Evolutionary conservation across 2,329 filamentous ascomycete genomes (phyloP).

Genomic region (Verticillium zaregamsianum): DNA sequence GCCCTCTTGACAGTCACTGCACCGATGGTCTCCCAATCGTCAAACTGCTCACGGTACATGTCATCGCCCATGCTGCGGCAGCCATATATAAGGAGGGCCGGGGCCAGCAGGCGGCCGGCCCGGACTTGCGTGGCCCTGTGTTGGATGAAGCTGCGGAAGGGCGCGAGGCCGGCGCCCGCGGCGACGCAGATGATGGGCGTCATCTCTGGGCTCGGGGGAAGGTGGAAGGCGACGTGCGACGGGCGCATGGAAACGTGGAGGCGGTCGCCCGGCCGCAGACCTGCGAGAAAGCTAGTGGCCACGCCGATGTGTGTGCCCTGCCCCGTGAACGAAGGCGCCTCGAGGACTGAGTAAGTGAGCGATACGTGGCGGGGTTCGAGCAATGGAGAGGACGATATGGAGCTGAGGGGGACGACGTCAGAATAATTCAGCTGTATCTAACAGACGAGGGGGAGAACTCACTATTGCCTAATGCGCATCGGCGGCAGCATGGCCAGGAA

Average conservation of each 20-base stretch:
- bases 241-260: constrained; percentile 46
- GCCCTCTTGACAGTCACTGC: too few relatives aligned
- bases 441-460: too few relatives aligned
- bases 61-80: too few relatives aligned
- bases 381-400: constrained; percentile 67
- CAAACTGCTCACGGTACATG: too few relatives aligned
- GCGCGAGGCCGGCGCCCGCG: constrained; percentile 35
- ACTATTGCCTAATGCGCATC: constrained; percentile 43
- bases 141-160: constrained; percentile 15
- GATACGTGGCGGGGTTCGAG: constrained; percentile 48
- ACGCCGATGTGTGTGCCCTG: constrained; percentile 52
- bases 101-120: too few relatives aligned
- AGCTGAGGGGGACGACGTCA: too few relatives aligned
- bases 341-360: constrained; percentile 60
- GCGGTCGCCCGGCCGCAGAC: constrained; percentile 36
- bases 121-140: too few relatives aligned
- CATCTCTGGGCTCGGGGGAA: constrained; percentile 30
- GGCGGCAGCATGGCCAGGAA: constrained; percentile 64
- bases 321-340: constrained; percentile 43
- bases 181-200: constrained; percentile 36
- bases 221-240: constrained; percentile 33
- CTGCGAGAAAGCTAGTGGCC: constrained; percentile 55
- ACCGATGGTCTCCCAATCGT: too few relatives aligned
- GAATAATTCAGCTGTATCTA: too few relatives aligned
- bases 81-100: too few relatives aligned